These are phyloP conservation scores for Miscanthus lutarioriparius DNA, from an alignment of 176 grass and related monocot genomes.

Conservation along the genomic window DNA sequence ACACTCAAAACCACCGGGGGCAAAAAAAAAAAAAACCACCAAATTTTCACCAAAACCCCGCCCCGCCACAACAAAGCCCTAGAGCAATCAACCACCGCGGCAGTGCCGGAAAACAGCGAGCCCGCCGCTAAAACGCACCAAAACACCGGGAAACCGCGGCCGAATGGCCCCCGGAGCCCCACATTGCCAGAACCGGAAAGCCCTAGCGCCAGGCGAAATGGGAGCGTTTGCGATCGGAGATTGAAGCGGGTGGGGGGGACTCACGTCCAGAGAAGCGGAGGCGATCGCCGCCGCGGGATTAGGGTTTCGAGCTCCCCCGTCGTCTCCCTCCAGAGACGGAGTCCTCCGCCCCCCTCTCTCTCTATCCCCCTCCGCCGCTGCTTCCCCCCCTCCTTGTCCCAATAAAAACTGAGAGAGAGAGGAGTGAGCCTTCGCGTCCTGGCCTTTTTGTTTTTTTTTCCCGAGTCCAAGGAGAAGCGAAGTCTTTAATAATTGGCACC, in stretches of 20 bases:
- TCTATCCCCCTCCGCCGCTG: not conserved
- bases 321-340: not conserved
- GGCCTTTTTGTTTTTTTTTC: conserved; percentile 26
- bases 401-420: conserved; percentile 13
- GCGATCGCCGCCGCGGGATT: conserved; percentile 29
- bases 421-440: conserved; percentile 8
- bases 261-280: conserved; percentile 23
- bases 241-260: conserved; percentile 14
- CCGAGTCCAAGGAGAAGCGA: not conserved
- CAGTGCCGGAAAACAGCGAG: not conserved
- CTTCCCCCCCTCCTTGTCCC: not conserved
- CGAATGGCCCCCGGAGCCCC: not conserved
- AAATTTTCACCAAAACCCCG: conserved; percentile 15
- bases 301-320: conserved; percentile 21
- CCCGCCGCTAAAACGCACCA: not conserved
- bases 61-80: conserved; percentile 33
- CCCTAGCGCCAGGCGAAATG: conserved; percentile 10
- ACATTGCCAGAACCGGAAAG: conserved; percentile 43
- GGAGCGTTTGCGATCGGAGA: conserved; percentile 27
- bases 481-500: conserved; percentile 46
- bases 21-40: not conserved
- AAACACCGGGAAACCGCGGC: not conserved
- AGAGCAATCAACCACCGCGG: not conserved
- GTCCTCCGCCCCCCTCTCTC: not conserved
- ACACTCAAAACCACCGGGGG: not conserved